These are phyloP conservation scores for Phytophthora pisi DNA, from an alignment of 352 stramenopile species.

Conservation along the genomic window DNA sequence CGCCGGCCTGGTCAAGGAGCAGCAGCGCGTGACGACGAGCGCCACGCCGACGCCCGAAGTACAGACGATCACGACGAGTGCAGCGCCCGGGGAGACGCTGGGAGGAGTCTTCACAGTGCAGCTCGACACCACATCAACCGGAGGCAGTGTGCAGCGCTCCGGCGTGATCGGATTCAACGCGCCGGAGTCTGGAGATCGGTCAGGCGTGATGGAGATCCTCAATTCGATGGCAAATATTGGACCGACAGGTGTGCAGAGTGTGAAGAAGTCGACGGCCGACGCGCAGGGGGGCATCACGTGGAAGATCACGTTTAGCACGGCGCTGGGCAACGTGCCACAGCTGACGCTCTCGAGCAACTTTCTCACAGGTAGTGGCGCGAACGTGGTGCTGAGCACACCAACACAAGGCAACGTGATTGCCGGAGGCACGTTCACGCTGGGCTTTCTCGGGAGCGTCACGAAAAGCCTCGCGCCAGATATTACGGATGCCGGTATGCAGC, in stretches of 20 bases:
- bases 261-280: constrained; percentile 70
- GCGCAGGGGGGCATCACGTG: constrained; percentile 91
- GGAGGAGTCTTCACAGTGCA: constrained; percentile 92
- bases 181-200: constrained; percentile 49
- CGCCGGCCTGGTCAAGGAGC: constrained; percentile 83
- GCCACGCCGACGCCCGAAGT: constrained; percentile 65
- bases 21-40: constrained; percentile 87
- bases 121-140: constrained; percentile 87
- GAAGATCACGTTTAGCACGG: constrained; percentile 85
- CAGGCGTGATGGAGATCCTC: constrained; percentile 70
- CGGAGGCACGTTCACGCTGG: constrained; percentile 92
- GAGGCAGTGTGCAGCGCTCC: constrained; percentile 91
- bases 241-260: constrained; percentile 52
- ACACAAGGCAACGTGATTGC: constrained; percentile 69
- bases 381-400: constrained; percentile 67
- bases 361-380: constrained; percentile 72
- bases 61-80: constrained; percentile 88
- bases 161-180: constrained; percentile 92
- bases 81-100: constrained; percentile 80
- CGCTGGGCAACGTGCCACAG: constrained; percentile 68
- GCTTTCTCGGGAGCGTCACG: constrained; percentile 89
- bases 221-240: constrained; percentile 85
- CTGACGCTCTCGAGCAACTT: constrained; percentile 70
- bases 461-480: constrained; percentile 86
- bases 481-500: constrained; percentile 67